Base-by-base conservation (phyloP, 148 eudicot genomes). In the Rhododendron ovatum region DNA sequence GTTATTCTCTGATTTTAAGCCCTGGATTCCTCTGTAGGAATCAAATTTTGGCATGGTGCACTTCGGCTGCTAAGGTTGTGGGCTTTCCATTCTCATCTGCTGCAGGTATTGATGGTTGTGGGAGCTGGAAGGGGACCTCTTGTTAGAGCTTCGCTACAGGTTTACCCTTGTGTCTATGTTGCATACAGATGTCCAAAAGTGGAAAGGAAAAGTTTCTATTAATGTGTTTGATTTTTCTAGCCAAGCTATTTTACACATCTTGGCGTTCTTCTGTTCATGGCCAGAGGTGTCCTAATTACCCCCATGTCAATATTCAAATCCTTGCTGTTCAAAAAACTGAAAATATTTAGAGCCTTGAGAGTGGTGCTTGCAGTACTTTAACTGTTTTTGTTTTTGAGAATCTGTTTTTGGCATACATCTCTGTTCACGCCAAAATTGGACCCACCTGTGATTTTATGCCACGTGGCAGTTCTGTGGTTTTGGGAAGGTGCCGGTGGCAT, bases 71-170 rank as follows among this genome's bases (percentile, higher is more conserved):
- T 15, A 57, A 59, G 73, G 33, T 33, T 61, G 22, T 74, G 78
- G 18, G 2, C 8, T 28, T 45, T 65, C 73, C 47, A 28, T 82
- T 73, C 71, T 78, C 30, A 79, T 28, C 41, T 87, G 88, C 80
- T 83, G 28, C 83, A 96, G 98, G 95, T 97, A 53, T 87, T 97
- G 90, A 97, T 97, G 99, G 99, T 97, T 87, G 99, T 97, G 63
- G 99, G 99, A 85, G 99, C 99, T 87, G 99, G 99, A 84, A 92
- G 99, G 67, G 99, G 99, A 55, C 99, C 99, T 86, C 99, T 97
- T 88, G 98, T 97, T 48, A 88, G 98, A 92, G 98, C 99, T 67
- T 93, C 99, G 22, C 90, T 97, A 84, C 93, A 94, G 99, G 99
- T 96, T 78, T 74, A 63, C 43, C 55, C 39, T 69, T 71, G 30